Evolutionary conservation across 495 filamentous ascomycete genomes (phyloP).

Genomic region (Aspergillus taichungensis): DNA sequence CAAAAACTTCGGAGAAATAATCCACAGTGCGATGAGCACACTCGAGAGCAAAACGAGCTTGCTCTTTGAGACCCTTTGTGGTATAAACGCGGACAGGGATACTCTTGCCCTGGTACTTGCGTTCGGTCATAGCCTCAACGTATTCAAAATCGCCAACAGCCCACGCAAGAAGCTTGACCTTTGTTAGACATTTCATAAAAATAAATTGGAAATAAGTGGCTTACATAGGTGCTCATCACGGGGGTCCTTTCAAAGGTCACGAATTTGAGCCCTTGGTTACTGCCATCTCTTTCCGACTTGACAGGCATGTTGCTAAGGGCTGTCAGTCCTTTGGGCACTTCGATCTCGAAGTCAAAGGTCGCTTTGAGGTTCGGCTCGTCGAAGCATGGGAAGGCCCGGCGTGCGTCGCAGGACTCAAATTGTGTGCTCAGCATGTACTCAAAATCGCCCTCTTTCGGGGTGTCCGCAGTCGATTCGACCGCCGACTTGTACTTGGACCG

Average conservation of each 20-base stretch:
- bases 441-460: constrained; percentile 68
- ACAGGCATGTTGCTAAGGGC: constrained; percentile 93
- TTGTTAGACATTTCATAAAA: constrained; percentile 3
- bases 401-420: constrained; percentile 93
- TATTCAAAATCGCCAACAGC: constrained; percentile 96
- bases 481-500: constrained; percentile 86
- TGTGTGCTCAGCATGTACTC: constrained; percentile 95
- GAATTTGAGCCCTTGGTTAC: constrained; percentile 56
- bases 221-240: constrained; percentile 88
- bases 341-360: constrained; percentile 85
- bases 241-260: constrained; percentile 82
- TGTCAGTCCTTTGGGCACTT: constrained; percentile 76
- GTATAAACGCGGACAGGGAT: constrained; percentile 95
- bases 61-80: constrained; percentile 79
- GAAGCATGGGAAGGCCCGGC: constrained; percentile 92
- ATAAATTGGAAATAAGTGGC: constrained; percentile 2
- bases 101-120: constrained; percentile 79
- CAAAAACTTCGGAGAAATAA: constrained; percentile 88
- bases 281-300: constrained; percentile 52
- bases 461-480: constrained; percentile 56
- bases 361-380: constrained; percentile 97
- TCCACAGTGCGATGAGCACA: constrained; percentile 85
- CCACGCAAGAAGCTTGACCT: constrained; percentile 71
- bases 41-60: constrained; percentile 76
- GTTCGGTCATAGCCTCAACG: constrained; percentile 77